Base-by-base conservation (phyloP, 2,329 filamentous ascomycete species). In the Colletotrichum falcatum region DNA sequence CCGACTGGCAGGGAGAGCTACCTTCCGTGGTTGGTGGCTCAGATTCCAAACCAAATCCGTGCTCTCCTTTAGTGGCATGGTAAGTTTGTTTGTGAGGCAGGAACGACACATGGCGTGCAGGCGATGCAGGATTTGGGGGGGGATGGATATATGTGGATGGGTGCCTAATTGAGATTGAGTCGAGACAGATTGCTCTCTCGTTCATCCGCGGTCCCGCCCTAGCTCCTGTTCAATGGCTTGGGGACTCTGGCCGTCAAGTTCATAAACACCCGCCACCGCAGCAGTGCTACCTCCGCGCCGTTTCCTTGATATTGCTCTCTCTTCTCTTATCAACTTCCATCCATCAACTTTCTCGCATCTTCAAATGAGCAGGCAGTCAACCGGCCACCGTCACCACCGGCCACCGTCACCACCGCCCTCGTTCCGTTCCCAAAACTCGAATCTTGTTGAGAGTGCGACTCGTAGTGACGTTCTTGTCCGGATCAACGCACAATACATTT, bases 161-260 rank as follows among this genome's bases (percentile, higher is more conserved):
- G 63, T 66, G 63, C 64, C 64, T n/a, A n/a, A n/a, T n/a, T n/a
- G n/a, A n/a, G 61, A 2, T 42, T 20, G 9, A 49, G 53, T 62
- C 51, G 26, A 18, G 16, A 28, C 23, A 48, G 39, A 48, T 48
- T 48, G 48, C 39, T 9, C 9, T 46, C n/a, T 46, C 42, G 11
- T n/a, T 44, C 20, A 23, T 46, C 46, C 46, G 4, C 9, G 23
- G 11, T 16, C 39, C 53, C 18, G 28, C 28, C 33, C 51, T n/a
- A n/a, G n/a, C n/a, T n/a, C n/a, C 51, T 5, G 33, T 26, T 33
- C 26, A 12, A 12, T 42, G 37, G 3, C 49, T 20, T 30, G 26
- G n/a, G n/a, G n/a, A 23, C 55, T 16, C 7, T 26, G 33, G 33
- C 53, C 20, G 23, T 55, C n/a, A 18, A 26, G 12, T 56, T 66